These are phyloP conservation scores for Ajuga chamaepitys DNA, from an alignment of 257 asterid species.

Conservation along the genomic window DNA sequence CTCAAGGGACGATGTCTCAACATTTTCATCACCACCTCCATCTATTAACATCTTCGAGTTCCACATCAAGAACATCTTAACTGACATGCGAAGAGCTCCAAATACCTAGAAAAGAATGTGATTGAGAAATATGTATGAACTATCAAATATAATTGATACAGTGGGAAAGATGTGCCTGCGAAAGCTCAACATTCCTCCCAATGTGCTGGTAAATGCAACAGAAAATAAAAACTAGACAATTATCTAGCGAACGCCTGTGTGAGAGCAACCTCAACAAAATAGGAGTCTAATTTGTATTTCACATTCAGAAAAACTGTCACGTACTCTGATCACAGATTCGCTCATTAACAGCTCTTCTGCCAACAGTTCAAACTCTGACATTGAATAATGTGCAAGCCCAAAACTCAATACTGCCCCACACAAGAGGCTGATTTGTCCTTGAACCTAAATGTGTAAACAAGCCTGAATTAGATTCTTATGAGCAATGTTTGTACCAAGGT, in stretches of 20 bases:
- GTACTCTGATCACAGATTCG: constrained; percentile 79
- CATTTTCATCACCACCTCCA: constrained; percentile 98
- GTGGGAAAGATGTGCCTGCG: background rate
- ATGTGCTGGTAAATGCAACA: constrained; percentile 4
- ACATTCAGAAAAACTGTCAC: constrained; percentile 9
- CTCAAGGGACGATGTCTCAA: constrained; percentile 91
- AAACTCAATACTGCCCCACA: constrained; percentile 74
- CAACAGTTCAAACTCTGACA: constrained; percentile 93
- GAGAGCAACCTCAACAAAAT: background rate
- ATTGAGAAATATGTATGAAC: constrained; percentile 9
- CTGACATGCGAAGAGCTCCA: constrained; percentile 99
- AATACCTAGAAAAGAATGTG: constrained; percentile 53
- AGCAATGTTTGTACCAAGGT: background rate
- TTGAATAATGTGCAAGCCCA: constrained; percentile 87
- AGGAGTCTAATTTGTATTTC: background rate
- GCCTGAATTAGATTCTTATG: constrained; percentile 17
- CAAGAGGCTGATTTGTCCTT: constrained; percentile 92
- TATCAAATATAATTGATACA: background rate
- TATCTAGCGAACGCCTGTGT: background rate
- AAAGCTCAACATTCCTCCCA: background rate
- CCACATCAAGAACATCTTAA: constrained; percentile 98
- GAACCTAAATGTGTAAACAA: constrained; percentile 53
- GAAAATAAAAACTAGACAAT: background rate
- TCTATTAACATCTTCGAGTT: constrained; percentile 86
- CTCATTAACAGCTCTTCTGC: constrained; percentile 99